Conservation (phyloP, 1,139 yeast genomes). For the Pichia sp. region DNA sequence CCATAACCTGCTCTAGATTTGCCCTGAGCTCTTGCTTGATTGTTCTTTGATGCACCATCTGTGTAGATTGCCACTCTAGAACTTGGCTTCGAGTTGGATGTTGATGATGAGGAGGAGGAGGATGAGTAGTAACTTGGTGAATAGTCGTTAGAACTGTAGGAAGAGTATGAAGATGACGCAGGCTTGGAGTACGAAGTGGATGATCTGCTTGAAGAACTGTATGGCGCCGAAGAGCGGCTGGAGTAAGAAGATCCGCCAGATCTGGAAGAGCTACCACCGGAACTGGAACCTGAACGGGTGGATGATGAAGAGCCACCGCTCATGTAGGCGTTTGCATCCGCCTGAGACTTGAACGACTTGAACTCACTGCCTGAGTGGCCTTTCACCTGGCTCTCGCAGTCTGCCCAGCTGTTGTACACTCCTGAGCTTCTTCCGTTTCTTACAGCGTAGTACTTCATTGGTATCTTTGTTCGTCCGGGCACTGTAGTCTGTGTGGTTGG, state of each 20-base stretch:
- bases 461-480: too few species aligned
- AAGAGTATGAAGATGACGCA: neutral
- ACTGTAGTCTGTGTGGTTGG: too few species aligned
- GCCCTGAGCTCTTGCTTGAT: constrained; percentile 18
- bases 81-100: constrained; percentile 3
- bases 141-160: neutral
- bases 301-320: constrained; percentile 1
- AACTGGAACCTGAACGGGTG: neutral
- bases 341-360: constrained; percentile 13
- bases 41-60: constrained; percentile 57
- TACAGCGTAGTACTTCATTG: constrained; percentile 20
- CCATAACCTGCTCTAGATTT: constrained; percentile 57
- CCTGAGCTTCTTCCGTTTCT: constrained; percentile 15
- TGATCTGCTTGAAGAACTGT: neutral
- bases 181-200: neutral
- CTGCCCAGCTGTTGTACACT: constrained; percentile 15
- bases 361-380: constrained; percentile 13
- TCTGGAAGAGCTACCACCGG: neutral
- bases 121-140: neutral
- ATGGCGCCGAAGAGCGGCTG: neutral
- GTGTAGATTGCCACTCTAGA: constrained; percentile 37
- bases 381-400: constrained; percentile 13
- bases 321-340: constrained; percentile 13
- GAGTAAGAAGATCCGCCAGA: neutral
- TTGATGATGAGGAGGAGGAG: too few species aligned